Conservation (phyloP, 768 basidiomycete genomes). For the Tricholoma sp. region DNA sequence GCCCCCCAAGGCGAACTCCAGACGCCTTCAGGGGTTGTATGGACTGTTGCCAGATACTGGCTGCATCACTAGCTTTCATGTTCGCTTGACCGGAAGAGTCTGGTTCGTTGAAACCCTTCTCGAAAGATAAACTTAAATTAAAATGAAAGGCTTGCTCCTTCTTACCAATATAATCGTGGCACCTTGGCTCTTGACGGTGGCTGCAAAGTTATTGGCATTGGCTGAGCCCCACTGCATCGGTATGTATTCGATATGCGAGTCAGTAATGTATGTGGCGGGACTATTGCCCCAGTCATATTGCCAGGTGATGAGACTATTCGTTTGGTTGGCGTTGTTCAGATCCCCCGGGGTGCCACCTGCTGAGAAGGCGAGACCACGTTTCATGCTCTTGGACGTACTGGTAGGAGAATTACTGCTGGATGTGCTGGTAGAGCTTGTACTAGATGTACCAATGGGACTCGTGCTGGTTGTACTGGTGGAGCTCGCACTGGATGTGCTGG, state of each 20-base stretch:
- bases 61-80: constrained; percentile 38
- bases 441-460: background rate
- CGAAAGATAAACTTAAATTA: constrained; percentile 29
- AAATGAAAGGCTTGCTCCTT: background rate
- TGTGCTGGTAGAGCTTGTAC: background rate
- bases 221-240: constrained; percentile 52
- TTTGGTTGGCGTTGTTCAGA: constrained; percentile 39
- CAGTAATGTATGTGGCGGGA: constrained; percentile 37
- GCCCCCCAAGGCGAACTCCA: constrained; percentile 51
- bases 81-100: constrained; percentile 50
- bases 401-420: background rate
- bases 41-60: constrained; percentile 53
- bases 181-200: constrained; percentile 37
- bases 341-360: constrained; percentile 35
- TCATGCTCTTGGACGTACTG: constrained; percentile 28
- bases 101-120: constrained; percentile 42
- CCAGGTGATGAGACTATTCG: constrained; percentile 39
- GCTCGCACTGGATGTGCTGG: background rate
- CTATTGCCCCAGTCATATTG: constrained; percentile 51
- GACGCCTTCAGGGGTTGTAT: constrained; percentile 48
- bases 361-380: constrained; percentile 43
- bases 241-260: constrained; percentile 40
- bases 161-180: constrained; percentile 45
- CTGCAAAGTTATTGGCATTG: constrained; percentile 32
- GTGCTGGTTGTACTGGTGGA: background rate